Evolutionary conservation across 192 early-diverging fungal species (phyloP).

Genomic region (Backusella psychrophila): DNA sequence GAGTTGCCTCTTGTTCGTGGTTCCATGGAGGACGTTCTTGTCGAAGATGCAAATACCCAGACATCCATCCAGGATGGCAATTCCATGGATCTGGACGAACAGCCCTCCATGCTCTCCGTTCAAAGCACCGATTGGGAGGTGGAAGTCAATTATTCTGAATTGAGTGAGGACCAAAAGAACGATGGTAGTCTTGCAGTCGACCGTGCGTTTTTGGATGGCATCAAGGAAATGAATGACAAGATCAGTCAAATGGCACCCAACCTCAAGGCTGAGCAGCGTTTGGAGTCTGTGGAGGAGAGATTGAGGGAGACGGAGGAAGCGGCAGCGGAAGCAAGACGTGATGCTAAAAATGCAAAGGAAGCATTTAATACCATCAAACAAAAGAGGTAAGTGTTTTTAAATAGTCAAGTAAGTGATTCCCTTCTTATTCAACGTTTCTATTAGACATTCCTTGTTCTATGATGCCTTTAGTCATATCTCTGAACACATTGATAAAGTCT

Average conservation of each 20-base stretch:
- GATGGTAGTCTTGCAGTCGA: conserved; percentile 47
- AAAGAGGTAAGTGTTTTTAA: conserved; percentile 51
- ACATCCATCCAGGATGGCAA: too few relatives aligned
- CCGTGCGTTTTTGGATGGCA: conserved; percentile 61
- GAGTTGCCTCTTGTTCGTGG: conserved; percentile 76
- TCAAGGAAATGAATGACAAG: conserved; percentile 57
- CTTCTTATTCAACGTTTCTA: too few relatives aligned
- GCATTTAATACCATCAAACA: conserved; percentile 78
- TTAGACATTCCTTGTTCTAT: conserved; percentile 73
- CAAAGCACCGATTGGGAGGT: conserved; percentile 49
- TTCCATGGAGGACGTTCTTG: conserved; percentile 71
- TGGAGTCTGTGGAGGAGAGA: conserved; percentile 81
- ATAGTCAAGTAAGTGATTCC: not conserved
- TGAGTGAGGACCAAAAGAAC: conserved; percentile 51
- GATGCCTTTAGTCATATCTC: conserved; percentile 87
- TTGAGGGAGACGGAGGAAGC: conserved; percentile 79
- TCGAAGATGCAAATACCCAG: conserved; percentile 50
- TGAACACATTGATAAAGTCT: conserved; percentile 90
- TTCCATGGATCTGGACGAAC: conserved; percentile 51
- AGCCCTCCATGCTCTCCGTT: conserved; percentile 23
- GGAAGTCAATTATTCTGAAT: conserved; percentile 55
- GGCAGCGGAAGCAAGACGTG: conserved; percentile 78
- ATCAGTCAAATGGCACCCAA: conserved; percentile 92
- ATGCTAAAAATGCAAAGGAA: conserved; percentile 81
- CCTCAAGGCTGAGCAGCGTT: conserved; percentile 81